A percentile compares a stretch with the other conserved stretches of the same genome.
Evolutionary conservation across 192 early-diverging fungal genomes (phyloP).

Genomic region (Mortierella hygrophila): DNA sequence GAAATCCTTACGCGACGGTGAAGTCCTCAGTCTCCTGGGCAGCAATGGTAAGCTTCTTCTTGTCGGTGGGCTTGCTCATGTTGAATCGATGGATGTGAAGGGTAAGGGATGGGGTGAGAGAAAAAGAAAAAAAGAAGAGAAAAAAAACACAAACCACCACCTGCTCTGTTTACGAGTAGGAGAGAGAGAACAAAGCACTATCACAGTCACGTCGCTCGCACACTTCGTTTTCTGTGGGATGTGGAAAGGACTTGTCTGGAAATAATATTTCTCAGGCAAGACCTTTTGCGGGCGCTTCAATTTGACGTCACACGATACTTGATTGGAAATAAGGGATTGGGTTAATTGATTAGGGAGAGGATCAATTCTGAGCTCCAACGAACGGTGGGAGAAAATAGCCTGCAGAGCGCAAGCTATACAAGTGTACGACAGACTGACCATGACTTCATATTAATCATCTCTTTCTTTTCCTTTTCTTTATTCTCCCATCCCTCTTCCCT

Average conservation of each 20-base stretch:
- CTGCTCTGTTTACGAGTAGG: constrained; percentile 1
- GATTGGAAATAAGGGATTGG: neutral
- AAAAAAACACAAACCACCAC: constrained; percentile 17
- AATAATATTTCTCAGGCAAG: neutral
- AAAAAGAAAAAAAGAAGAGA: constrained; percentile 4
- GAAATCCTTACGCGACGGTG: constrained; percentile 54
- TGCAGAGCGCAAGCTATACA: neutral
- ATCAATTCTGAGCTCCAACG: neutral
- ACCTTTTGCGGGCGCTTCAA: neutral
- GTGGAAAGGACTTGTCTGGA: no score
- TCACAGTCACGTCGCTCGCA: neutral
- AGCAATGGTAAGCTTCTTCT: constrained; percentile 57
- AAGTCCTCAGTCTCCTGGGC: constrained; percentile 58
- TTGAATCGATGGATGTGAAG: constrained; percentile 36
- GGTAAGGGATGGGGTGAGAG: constrained; percentile 7
- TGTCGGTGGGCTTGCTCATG: constrained; percentile 59
- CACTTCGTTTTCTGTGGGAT: neutral
- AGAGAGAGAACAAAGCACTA: neutral
- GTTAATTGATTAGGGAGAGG: neutral
- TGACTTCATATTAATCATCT: neutral
- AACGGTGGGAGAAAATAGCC: neutral
- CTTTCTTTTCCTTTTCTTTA: neutral
- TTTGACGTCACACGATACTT: neutral
- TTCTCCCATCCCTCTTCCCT: neutral
- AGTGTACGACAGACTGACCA: neutral